Percentiles rank a stretch among this genome's conserved stretches.
phyloP scores from a whole-genome alignment of 2,329 filamentous ascomycete genomes.

The Penicillium sp. region DNA sequence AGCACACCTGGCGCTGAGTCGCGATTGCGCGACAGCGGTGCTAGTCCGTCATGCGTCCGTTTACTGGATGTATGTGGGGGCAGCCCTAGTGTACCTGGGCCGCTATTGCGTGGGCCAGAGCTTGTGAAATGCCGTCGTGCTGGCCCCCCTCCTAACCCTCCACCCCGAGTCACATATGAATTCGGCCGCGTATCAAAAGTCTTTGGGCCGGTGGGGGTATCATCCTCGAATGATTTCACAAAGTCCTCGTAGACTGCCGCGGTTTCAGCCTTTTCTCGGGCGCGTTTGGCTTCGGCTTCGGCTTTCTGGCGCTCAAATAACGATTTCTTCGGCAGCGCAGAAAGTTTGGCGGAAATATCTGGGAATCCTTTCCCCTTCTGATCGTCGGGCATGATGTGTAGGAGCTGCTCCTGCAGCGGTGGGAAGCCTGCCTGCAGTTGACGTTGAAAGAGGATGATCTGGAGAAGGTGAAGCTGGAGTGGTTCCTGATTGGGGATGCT shows the following conservation, averaged over 20 bases:
- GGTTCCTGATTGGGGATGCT: constrained; percentile 9
- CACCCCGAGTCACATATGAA: constrained; percentile 34
- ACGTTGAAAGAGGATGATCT: not conserved
- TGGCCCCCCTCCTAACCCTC: constrained; percentile 39
- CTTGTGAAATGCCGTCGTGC: constrained; percentile 64
- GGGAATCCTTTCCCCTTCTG: constrained; percentile 57
- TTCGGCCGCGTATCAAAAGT: constrained; percentile 25
- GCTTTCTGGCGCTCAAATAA: constrained; percentile 85
- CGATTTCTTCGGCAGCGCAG: constrained; percentile 78
- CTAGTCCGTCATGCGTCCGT: constrained; percentile 44
- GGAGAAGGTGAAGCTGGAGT: not conserved
- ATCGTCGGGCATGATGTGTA: constrained; percentile 38
- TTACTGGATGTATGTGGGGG: constrained; percentile 44
- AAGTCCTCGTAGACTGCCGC: constrained; percentile 86
- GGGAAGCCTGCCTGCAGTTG: not conserved
- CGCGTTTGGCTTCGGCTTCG: constrained; percentile 84
- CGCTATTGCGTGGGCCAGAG: constrained; percentile 47
- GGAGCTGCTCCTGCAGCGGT: constrained; percentile 25
- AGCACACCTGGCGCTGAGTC: constrained; percentile 39
- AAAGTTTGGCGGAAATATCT: constrained; percentile 73
- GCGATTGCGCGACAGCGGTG: constrained; percentile 40
- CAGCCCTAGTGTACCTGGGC: constrained; percentile 51
- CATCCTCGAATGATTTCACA: constrained; percentile 66
- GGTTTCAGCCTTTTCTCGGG: constrained; percentile 81
- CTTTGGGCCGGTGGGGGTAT: constrained; percentile 25